A percentile compares a stretch with the other conserved stretches of the same genome.
These are phyloP conservation scores for Heteromeles arbutifolia DNA, from an alignment of 306 rosid species.

Conservation along the genomic window DNA sequence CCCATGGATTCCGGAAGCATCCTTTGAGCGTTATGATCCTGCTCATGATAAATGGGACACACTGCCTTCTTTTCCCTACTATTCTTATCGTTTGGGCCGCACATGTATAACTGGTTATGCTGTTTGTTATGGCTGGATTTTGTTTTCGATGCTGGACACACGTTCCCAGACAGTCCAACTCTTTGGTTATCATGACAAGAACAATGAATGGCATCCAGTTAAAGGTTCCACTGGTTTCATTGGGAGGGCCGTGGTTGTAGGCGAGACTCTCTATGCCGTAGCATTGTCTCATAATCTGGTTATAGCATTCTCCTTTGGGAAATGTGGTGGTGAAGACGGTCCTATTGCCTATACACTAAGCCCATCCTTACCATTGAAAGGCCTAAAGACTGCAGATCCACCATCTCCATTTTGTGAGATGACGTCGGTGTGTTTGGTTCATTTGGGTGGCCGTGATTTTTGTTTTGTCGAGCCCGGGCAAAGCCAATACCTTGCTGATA, in stretches of 20 bases:
- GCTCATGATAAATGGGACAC: background rate
- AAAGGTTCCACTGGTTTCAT: background rate
- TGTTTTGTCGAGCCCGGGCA: background rate
- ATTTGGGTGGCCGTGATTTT: background rate
- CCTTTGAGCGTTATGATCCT: background rate
- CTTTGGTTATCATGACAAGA: background rate
- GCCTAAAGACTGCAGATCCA: background rate
- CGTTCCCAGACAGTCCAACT: background rate
- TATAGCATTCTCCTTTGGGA: background rate
- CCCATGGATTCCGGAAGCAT: no score
- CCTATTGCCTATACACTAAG: background rate
- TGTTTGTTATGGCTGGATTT: background rate
- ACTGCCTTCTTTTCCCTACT: background rate
- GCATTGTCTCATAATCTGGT: background rate
- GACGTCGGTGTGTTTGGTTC: background rate
- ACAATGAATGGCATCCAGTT: background rate
- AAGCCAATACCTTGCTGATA: no score
- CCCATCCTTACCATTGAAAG: background rate
- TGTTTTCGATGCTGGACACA: background rate
- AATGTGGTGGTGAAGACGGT: no score
- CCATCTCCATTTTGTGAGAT: background rate
- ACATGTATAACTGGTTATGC: background rate
- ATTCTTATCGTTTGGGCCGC: background rate
- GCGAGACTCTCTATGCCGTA: background rate
- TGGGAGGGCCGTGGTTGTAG: background rate